phyloP scores from a whole-genome alignment of 2,329 filamentous ascomycete species.

The Dactylellina sp. region DNA sequence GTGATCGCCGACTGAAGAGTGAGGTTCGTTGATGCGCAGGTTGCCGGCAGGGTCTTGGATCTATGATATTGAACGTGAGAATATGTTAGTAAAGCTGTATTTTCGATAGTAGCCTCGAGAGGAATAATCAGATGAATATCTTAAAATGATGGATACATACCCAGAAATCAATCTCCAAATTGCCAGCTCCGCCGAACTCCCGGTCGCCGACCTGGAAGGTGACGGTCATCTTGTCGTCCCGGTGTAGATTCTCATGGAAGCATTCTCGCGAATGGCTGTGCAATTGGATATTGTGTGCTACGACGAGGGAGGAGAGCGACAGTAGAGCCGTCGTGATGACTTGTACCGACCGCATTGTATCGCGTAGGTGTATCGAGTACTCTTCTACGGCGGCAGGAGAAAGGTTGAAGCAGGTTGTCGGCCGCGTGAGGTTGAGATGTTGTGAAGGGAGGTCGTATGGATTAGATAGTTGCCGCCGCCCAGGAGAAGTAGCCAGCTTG shows the following conservation, averaged over 20 bases:
- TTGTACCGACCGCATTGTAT: constrained; percentile 55
- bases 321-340: constrained; percentile 66
- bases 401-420: too few species aligned
- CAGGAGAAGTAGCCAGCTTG: constrained; percentile 57
- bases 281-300: constrained; percentile 95
- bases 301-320: constrained; percentile 64
- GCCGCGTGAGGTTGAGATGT: constrained; percentile 6
- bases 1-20: constrained; percentile 89
- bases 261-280: constrained; percentile 94
- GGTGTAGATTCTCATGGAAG: constrained; percentile 93
- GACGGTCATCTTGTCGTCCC: constrained; percentile 97
- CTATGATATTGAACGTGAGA: constrained; percentile 63
- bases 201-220: constrained; percentile 98
- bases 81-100: constrained; percentile 4
- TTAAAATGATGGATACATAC: too few species aligned
- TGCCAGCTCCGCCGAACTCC: constrained; percentile 93
- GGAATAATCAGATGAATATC: too few species aligned
- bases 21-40: constrained; percentile 82
- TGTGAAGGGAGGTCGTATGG: not conserved
- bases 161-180: constrained; percentile 98
- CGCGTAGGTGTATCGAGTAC: not conserved
- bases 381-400: not conserved
- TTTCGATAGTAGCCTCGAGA: too few species aligned
- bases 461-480: not conserved
- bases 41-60: constrained; percentile 81